A percentile compares a stretch with the other conserved stretches of the same genome.
These are phyloP conservation scores for Rubia balearica DNA, from an alignment of 305 asterid species.

Conservation along the genomic window DNA sequence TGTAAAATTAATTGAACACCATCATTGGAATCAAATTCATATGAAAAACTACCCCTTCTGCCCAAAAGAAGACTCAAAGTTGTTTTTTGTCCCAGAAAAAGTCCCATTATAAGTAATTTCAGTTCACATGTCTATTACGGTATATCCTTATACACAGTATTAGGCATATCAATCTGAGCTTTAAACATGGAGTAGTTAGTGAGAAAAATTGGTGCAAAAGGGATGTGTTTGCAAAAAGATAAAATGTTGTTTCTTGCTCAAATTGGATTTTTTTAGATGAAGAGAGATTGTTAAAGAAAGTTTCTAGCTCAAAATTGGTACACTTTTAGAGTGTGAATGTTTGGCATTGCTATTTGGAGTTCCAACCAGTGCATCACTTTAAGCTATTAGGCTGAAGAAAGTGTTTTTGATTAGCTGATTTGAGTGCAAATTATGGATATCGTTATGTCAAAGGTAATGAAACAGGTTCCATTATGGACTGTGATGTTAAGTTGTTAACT, in stretches of 20 bases:
- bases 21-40: neutral
- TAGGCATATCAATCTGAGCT: too few relatives aligned
- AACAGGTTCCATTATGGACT: neutral
- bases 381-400: neutral
- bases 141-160: too few relatives aligned
- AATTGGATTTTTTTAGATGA: too few relatives aligned
- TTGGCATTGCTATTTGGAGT: neutral
- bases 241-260: too few relatives aligned
- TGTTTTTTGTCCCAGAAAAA: neutral
- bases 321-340: neutral
- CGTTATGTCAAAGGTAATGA: neutral
- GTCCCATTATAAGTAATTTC: neutral
- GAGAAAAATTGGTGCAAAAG: too few relatives aligned
- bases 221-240: too few relatives aligned
- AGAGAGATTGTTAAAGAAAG: too few relatives aligned
- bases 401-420: neutral
- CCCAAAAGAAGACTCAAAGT: neutral
- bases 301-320: too few relatives aligned
- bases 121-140: too few relatives aligned
- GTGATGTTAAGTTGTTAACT: neutral
- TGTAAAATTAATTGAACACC: neutral
- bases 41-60: too few relatives aligned
- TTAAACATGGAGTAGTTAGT: too few relatives aligned
- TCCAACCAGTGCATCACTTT: too few relatives aligned
- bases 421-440: neutral